Percentiles rank a stretch among this genome's conserved stretches.
phyloP scores from a whole-genome alignment of 2,329 filamentous ascomycete genomes.

The Cordyceps javanica region DNA sequence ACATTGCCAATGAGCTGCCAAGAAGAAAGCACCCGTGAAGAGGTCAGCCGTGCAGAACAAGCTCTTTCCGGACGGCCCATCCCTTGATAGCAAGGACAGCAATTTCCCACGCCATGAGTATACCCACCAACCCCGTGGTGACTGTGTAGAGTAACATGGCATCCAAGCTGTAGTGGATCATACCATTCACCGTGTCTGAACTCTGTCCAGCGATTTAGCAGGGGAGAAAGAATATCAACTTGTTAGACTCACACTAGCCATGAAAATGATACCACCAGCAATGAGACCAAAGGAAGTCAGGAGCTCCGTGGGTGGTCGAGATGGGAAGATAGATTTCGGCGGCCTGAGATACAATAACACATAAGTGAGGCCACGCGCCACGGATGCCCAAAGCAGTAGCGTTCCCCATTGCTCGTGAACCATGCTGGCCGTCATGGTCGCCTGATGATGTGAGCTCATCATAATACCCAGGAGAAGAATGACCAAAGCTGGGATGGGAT shows the following conservation, averaged over 20 bases:
- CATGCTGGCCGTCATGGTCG: constrained; percentile 79
- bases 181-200: constrained; percentile 67
- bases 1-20: too few relatives aligned
- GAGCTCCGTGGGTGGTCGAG: constrained; percentile 85
- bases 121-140: constrained; percentile 72
- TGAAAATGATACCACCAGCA: constrained; percentile 83
- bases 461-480: constrained; percentile 85
- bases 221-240: neutral
- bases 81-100: constrained; percentile 77
- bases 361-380: constrained; percentile 75
- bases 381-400: constrained; percentile 72
- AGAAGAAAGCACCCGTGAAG: too few relatives aligned
- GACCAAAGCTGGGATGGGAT: constrained; percentile 80
- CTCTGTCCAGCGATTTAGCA: constrained; percentile 42
- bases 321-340: constrained; percentile 71
- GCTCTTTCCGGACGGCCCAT: constrained; percentile 60
- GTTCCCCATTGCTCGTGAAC: constrained; percentile 92
- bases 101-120: constrained; percentile 82
- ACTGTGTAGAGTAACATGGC: constrained; percentile 94
- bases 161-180: constrained; percentile 71
- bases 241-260: constrained; percentile 65
- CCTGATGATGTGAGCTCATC: constrained; percentile 91
- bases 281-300: constrained; percentile 81
- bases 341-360: constrained; percentile 72
- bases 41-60: neutral